Base-by-base conservation (phyloP, 1,284 basidiomycete species). In the Sparassis latifolia region DNA sequence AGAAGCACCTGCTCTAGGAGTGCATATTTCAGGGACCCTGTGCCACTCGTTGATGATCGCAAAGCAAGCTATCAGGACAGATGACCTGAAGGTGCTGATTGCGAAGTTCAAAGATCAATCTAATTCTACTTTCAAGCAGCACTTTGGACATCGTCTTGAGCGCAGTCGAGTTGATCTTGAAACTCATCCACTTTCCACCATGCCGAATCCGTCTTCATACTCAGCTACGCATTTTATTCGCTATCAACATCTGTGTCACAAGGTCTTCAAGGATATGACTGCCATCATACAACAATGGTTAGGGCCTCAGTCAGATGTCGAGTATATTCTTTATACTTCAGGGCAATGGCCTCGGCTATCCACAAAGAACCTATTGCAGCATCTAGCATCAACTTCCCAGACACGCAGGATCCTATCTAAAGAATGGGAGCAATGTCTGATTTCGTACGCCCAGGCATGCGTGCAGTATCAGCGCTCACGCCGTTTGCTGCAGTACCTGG, bases 381-480 rank as follows among this genome's bases (percentile, higher is more conserved):
- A 9, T 9, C 35, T 38, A n/a, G 35, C n/a, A 7, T 9, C 35
- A 9, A 38, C 35, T n/a, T 38, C 35, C 20, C 20, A 20, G 20
- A 20, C 20, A 20, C 20, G 20, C 20, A 20, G 20, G 20, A 20
- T 20, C 20, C 20, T 20, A 20, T 20, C 20, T 20, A 20, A 20
- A 20, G 20, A 20, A 20, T 20, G 20, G 20, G 20, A 20, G 20
- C 20, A 20, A 20, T 20, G 20, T 20, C 47, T 77, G 3, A 55
- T 53, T 1, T 6, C 10, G 3, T 52, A 71, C 4, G 69, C 66
- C 2, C 47, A 60, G 40, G 50, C 56, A 2, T 33, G 66, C 32
- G 48, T 74, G 4, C 50, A 53, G 10, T 59, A 66, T 32, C 74
- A 76, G 44, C 66, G 66, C 12, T 60, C 69, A 29, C 62, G 62